Conservation (phyloP, 805 yeast species). For the Yamadazyma olivae region DNA sequence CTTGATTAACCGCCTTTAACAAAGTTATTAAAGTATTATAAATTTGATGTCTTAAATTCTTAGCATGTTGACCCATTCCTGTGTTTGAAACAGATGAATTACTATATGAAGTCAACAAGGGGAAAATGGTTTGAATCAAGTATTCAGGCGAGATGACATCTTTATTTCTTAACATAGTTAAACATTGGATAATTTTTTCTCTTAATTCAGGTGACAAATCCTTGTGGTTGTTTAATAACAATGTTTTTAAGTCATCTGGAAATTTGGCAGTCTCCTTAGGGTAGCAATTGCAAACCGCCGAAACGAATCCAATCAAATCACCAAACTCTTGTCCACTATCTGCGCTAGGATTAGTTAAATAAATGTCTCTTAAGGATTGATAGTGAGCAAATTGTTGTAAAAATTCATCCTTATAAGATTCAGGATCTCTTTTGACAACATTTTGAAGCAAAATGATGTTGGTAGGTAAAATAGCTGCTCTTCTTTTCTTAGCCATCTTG, state of each 20-base stretch:
- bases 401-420: slow-evolving; percentile 91
- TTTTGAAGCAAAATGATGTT: slow-evolving; percentile 90
- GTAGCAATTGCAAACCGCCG: slow-evolving; percentile 88
- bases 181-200: slow-evolving; percentile 86
- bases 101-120: slow-evolving; percentile 67
- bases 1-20: slow-evolving; percentile 78
- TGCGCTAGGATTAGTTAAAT: slow-evolving; percentile 63
- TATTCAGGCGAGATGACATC: slow-evolving; percentile 74
- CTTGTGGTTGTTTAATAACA: slow-evolving; percentile 68
- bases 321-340: slow-evolving; percentile 61
- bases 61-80: slow-evolving; percentile 64
- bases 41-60: slow-evolving; percentile 76
- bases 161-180: slow-evolving; percentile 88
- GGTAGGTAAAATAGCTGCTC: slow-evolving; percentile 91
- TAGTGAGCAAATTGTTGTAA: slow-evolving; percentile 90
- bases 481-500: slow-evolving; percentile 77
- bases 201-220: slow-evolving; percentile 80
- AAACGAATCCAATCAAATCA: slow-evolving; percentile 84
- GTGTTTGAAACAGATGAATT: slow-evolving; percentile 33
- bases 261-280: slow-evolving; percentile 84
- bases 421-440: slow-evolving; percentile 90
- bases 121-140: slow-evolving; percentile 84
- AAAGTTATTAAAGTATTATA: slow-evolving; percentile 76
- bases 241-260: slow-evolving; percentile 72
- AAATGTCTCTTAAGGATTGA: slow-evolving; percentile 85